Evolutionary conservation across 495 filamentous ascomycete genomes (phyloP), one percentile per base, ranked within the genome.

Genomic region (Astrocystis sublimbata): DNA sequence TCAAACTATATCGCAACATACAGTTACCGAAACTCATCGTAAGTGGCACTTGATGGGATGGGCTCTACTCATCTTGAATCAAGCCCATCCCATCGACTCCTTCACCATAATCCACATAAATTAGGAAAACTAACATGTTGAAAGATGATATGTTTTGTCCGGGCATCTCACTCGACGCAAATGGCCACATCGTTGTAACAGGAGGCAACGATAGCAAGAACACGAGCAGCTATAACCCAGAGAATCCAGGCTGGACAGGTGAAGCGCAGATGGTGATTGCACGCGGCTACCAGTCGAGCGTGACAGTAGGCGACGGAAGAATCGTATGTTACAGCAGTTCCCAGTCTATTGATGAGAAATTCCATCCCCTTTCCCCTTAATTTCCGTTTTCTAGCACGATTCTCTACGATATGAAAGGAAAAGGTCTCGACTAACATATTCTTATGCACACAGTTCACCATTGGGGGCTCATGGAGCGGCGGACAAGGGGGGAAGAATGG

Each of bases 91-190:
- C n/a, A n/a, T n/a, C n/a, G n/a, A n/a, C n/a, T n/a, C n/a, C n/a
- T n/a, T n/a, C n/a, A n/a, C 28, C 23, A 28, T 15, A 2, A 28
- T n/a, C 6, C 8, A 26, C 23, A 4, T 47, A 7, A 6, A n/a
- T n/a, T 28, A 13, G 10, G 23, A 47, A 47, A 31, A 12, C 24
- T 15, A 57, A 12, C 52, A 41, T 41, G 45, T 5, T 35, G 1
- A 15, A 61, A 61, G 58, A 76, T 59, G 68, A 75, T 63, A 87
- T 88, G 83, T 88, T 88, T 65, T 88, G 86, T 67, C 84, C 85
- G 5, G 85, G 85, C 1, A 82, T 83, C 28, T 81, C 80, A 3
- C 63, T 81, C 9, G 79, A 83, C 61, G 65, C 72, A 23, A 71
- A 77, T 19, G 86, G 86, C 15, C 73, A 70, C n/a, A 72, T 84